Conservation (phyloP, 2,329 filamentous ascomycete species). For the Colletotrichum acutatum region DNA sequence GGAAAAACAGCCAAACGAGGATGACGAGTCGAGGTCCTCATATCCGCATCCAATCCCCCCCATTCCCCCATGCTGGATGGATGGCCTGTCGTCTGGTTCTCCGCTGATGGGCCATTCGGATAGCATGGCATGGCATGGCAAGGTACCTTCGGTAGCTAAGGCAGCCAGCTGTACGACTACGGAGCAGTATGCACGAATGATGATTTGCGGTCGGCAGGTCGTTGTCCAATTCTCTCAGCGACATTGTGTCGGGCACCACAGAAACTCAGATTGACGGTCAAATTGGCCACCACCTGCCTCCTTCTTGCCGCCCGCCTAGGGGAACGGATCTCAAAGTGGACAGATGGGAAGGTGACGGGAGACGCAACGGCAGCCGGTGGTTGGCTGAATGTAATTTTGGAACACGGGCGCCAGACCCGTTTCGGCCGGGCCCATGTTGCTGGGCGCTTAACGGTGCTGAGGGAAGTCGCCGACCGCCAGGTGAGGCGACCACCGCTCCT, state of each 20-base stretch:
- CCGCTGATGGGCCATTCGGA: conserved; percentile 1
- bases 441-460: conserved; percentile 34
- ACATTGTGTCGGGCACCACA: conserved; percentile 6
- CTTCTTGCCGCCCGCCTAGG: conserved; percentile 26
- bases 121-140: background rate
- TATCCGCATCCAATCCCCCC: conserved; percentile 6
- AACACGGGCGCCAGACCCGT: conserved; percentile 29
- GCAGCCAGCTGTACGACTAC: too few species aligned
- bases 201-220: conserved; percentile 11
- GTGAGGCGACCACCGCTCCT: conserved; percentile 8
- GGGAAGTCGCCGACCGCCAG: background rate
- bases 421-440: conserved; percentile 23
- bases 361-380: conserved; percentile 6
- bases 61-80: background rate
- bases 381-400: conserved; percentile 29
- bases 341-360: conserved; percentile 25
- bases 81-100: background rate
- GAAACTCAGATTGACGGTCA: background rate
- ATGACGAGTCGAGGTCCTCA: conserved; percentile 21
- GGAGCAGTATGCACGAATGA: background rate
- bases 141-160: background rate
- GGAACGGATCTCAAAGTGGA: conserved; percentile 25
- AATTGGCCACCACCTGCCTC: background rate
- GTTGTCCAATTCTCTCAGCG: background rate
- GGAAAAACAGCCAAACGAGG: conserved; percentile 6